Evolutionary conservation across 1,284 basidiomycete genomes (phyloP).

Genomic region (Ustilago lituana): DNA sequence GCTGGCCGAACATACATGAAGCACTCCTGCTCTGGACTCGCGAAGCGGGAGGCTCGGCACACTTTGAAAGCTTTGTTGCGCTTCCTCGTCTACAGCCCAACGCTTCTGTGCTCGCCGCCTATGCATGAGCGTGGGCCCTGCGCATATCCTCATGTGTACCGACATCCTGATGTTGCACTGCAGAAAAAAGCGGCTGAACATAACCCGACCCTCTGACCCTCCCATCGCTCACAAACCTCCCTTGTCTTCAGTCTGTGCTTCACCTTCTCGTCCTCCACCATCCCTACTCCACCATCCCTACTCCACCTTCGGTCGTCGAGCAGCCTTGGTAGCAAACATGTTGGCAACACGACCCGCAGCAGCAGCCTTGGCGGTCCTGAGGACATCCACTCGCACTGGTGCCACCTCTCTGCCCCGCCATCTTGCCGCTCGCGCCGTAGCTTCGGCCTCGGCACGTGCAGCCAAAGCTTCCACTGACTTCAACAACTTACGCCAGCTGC

Average conservation of each 20-base stretch:
- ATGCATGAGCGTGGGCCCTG: neutral
- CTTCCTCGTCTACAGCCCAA: too few species aligned
- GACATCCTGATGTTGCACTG: too few species aligned
- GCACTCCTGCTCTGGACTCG: too few species aligned
- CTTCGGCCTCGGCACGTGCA: constrained; percentile 5
- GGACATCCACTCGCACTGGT: constrained; percentile 21
- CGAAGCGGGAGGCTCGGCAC: too few species aligned
- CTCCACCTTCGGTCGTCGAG: neutral
- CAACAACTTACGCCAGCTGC: constrained; percentile 18
- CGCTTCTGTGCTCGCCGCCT: too few species aligned
- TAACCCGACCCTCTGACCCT: neutral
- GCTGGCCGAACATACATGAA: constrained; percentile 11
- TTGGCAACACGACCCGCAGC: constrained; percentile 26
- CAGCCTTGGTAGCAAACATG: constrained; percentile 8
- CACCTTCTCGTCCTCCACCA: constrained; percentile 3
- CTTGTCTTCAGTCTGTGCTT: neutral
- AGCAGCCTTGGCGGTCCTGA: constrained; percentile 23
- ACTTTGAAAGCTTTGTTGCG: neutral
- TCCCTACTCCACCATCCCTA: constrained; percentile 11
- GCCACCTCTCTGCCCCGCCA: constrained; percentile 17
- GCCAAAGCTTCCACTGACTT: neutral
- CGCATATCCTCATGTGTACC: neutral
- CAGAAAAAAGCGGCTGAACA: constrained; percentile 1
- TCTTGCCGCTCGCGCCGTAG: constrained; percentile 18
- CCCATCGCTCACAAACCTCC: too few species aligned